A percentile compares a stretch with the other conserved stretches of the same genome.
Conservation (phyloP, 2,329 filamentous ascomycete species). For the Paecilomyces dactylethromorphus region DNA sequence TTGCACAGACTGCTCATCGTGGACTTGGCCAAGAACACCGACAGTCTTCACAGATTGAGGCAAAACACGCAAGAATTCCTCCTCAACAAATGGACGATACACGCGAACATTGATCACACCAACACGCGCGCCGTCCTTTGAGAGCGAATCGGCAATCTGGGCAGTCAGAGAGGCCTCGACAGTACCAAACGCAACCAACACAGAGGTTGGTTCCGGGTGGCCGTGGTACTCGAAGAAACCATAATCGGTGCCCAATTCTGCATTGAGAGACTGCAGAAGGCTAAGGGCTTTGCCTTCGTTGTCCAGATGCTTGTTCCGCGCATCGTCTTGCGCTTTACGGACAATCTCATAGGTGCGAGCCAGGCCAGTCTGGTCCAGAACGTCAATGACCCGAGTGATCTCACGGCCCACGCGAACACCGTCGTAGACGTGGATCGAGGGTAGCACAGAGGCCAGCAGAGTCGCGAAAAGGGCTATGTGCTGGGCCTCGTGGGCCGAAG, state of each 20-base stretch:
- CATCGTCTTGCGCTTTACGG: constrained; percentile 52
- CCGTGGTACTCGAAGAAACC: constrained; percentile 90
- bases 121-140: constrained; percentile 66
- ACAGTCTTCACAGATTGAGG: constrained; percentile 69
- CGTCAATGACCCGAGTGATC: constrained; percentile 74
- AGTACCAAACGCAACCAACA: constrained; percentile 88
- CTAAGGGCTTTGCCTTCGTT: constrained; percentile 65
- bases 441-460: constrained; percentile 67
- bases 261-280: constrained; percentile 70
- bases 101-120: constrained; percentile 88
- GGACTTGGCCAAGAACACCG: constrained; percentile 83
- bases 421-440: constrained; percentile 84
- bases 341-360: constrained; percentile 63
- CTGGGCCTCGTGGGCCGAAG: constrained; percentile 84
- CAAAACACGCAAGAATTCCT: constrained; percentile 78
- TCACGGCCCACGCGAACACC: constrained; percentile 77
- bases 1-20: constrained; percentile 62
- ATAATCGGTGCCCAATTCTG: constrained; percentile 89
- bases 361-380: constrained; percentile 66
- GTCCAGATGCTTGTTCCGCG: constrained; percentile 64
- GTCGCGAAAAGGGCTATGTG: constrained; percentile 92
- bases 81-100: constrained; percentile 92
- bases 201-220: constrained; percentile 68
- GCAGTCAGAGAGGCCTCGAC: constrained; percentile 80
- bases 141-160: constrained; percentile 69